Evolutionary conservation across 1,284 basidiomycete genomes (phyloP), one percentile per base, ranked within the genome.

Genomic region (Marasmius tenuissimus): DNA sequence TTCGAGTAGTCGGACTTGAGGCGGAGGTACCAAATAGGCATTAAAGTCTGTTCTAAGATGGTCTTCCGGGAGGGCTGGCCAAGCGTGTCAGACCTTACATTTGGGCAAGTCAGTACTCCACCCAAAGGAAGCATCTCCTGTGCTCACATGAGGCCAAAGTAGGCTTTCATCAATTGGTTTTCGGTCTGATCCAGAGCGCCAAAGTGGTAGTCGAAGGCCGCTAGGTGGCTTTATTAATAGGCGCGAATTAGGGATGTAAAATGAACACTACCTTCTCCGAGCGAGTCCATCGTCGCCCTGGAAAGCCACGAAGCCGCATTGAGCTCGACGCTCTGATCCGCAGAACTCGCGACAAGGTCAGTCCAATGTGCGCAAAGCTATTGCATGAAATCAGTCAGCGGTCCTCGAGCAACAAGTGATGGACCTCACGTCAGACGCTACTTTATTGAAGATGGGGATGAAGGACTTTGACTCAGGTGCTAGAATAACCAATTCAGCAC

Each of bases 121-220:
- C 16, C 12, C 58, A 40, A 12, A 52, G 33, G 42, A 38, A 16
- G 48, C 42, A 34, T 8, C 40, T 42, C 40, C 11, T 6, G 12
- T 20, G 65, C 72, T 58, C 59, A 79, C 81, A 79, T 78, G 18
- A 82, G 69, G 39, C 79, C 77, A 58, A 78, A 74, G 65, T 80
- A 81, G 3, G 78, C 79, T 63, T 76, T 76, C 72, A 78, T 77
- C 53, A 82, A 75, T 61, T 75, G 73, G 61, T 79, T 79, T 59
- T 79, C 73, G 4, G 69, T 70, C 59, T 78, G 73, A 37, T 73
- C 67, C n/a, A 81, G 65, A 0, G 80, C 78, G 51, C 77, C 77
- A 65, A 83, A 82, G n/a, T 80, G 76, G 63, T 81, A 81, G 66
- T 82, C 80, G 67, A 82, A 82, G 4, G 80, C 80, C 63, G 77